Base-by-base conservation (phyloP, 2,329 filamentous ascomycete species). In the Venturia nashicola region DNA sequence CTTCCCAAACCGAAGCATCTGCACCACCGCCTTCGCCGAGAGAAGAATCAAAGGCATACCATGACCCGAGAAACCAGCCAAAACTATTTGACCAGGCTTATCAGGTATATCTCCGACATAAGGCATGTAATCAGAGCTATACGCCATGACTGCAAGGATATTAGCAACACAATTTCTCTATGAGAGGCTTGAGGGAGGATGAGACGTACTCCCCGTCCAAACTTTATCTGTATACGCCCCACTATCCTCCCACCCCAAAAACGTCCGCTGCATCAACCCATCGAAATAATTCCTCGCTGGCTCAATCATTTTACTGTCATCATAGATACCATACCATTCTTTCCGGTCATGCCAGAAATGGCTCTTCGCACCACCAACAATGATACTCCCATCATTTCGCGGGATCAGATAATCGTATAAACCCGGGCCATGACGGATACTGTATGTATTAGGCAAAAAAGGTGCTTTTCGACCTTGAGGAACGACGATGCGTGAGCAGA, bases 161-260 rank as follows among this genome's bases (percentile, higher is more conserved):
- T 48, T 23, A 48, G 7, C 23, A 27, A 27, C 4, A 27, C 27
- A 27, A 11, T 23, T 8, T 2, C 23, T 6, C 23, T 6, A 4
- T 48, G 44, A n/a, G 9, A 23, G 44, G 3, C n/a, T 48, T 7
- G 44, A 48, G 23, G n/a, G n/a, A 23, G 9, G 8, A 18, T 8
- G n/a, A 20, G n/a, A 89, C 89, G 1, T 89, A 89, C 89, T 92
- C 71, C 89, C 89, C 1, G 87, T 89, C 89, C 89, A 93, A 71
- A 82, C 75, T 59, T 75, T 73, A 5, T 72, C 74, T 2, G 81
- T 80, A 60, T 76, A 65, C 39, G 83, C 71, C 68, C 81, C 79
- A 20, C 74, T 65, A 69, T 71, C 72, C 75, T 57, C 70, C 70
- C 66, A 70, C 72, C 62, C 75, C 69, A 84, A 83, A 62, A 87